A percentile compares a stretch with the other conserved stretches of the same genome.
Conservation (phyloP, 2,329 filamentous ascomycete genomes). For the Fusarium lateritium region DNA sequence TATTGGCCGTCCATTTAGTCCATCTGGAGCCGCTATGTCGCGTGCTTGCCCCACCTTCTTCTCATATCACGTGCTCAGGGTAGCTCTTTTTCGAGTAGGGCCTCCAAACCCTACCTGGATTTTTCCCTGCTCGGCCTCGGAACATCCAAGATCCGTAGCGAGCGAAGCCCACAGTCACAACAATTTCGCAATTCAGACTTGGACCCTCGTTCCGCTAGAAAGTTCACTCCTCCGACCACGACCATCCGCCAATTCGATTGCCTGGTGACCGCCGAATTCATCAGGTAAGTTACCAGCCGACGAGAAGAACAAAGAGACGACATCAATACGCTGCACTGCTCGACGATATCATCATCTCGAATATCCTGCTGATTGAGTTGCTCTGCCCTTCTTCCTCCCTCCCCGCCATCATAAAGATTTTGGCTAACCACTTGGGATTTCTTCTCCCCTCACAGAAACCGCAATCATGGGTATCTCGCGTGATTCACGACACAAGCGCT, state of each 20-base stretch:
- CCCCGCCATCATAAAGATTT: conserved; percentile 12
- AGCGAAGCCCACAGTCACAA: conserved; percentile 57
- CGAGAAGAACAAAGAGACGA: conserved; percentile 37
- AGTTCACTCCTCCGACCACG: conserved; percentile 57
- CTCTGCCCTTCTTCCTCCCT: conserved; percentile 20
- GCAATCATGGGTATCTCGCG: conserved; percentile 99
- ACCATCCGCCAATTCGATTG: conserved; percentile 62
- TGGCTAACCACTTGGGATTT: conserved; percentile 43
- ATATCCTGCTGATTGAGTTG: conserved; percentile 44
- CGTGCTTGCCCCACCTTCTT: no score
- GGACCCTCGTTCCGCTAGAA: conserved; percentile 52
- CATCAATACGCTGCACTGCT: conserved; percentile 44
- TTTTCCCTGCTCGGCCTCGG: conserved; percentile 31
- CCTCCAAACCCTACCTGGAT: conserved; percentile 19
- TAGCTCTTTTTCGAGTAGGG: no score
- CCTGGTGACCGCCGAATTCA: conserved; percentile 64
- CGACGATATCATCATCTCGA: conserved; percentile 45
- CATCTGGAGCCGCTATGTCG: no score
- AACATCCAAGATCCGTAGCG: conserved; percentile 50
- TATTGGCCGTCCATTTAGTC: conserved; percentile 10
- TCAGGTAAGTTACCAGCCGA: conserved; percentile 61
- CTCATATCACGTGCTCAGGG: no score
- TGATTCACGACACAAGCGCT: conserved; percentile 99
- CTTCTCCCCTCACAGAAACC: conserved; percentile 67
- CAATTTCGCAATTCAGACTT: conserved; percentile 55